Percentiles rank a stretch among this genome's conserved stretches.
phyloP scores from a whole-genome alignment of 768 basidiomycete genomes.

The Trametes meyenii region DNA sequence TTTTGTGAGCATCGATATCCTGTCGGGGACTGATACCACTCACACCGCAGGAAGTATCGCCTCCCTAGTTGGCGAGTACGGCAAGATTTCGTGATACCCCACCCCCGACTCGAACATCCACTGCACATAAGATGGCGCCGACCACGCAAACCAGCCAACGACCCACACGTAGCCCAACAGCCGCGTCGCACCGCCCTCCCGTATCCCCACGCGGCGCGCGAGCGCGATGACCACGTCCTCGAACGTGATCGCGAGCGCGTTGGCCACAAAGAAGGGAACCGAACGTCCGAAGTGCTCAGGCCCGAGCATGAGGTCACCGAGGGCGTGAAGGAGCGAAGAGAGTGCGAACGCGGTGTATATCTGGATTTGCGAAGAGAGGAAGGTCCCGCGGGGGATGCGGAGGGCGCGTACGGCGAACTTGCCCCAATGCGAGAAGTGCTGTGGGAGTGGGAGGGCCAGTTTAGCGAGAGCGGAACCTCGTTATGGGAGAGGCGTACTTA shows the following conservation, averaged over 20 bases:
- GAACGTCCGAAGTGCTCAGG: constrained; percentile 17
- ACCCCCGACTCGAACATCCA: background rate
- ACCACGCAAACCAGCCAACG: constrained; percentile 13
- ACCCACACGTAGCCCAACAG: constrained; percentile 21
- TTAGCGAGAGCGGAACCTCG: background rate
- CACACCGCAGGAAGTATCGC: background rate
- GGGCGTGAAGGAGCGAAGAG: constrained; percentile 39
- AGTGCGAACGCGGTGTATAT: constrained; percentile 40
- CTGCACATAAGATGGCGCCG: background rate
- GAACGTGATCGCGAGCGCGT: constrained; percentile 39
- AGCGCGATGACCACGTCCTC: constrained; percentile 36
- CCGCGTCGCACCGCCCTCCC: background rate
- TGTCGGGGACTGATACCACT: background rate
- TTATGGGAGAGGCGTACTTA: constrained; percentile 23
- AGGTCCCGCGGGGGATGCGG: constrained; percentile 30
- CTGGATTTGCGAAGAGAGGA: constrained; percentile 35
- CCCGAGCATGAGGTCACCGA: constrained; percentile 36
- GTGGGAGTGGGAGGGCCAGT: background rate
- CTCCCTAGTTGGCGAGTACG: background rate
- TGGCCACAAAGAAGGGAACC: constrained; percentile 34
- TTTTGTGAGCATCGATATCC: background rate
- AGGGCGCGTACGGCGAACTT: constrained; percentile 29
- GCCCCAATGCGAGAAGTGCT: constrained; percentile 35
- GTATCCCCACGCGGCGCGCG: constrained; percentile 13
- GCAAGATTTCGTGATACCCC: background rate